Evolutionary conservation across 176 grass and related monocot genomes (phyloP), one percentile per base, ranked within the genome.

Genomic region (Phragmites australis): DNA sequence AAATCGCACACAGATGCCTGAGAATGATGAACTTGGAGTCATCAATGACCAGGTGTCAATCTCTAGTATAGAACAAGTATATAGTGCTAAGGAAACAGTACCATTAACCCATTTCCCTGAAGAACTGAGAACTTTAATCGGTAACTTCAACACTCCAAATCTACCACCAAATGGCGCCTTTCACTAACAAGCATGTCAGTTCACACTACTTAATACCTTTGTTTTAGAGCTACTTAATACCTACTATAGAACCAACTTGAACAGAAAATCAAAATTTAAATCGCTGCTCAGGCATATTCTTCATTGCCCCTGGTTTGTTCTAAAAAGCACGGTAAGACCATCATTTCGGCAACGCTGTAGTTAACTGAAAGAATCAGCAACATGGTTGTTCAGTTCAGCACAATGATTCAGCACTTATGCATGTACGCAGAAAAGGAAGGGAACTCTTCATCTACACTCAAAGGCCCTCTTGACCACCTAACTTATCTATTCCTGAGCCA

Each of bases 381-480:
- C 34, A 76, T 57, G 70, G 46, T n/a, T 70, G 82, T 59, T 75
- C 75, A 62, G 81, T 22, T 15, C 61, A 84, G 52, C 76, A 69
- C 32, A 80, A 85, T 81, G 71, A 89, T 81, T 81, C 77, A 71
- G 1, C 55, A 34, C 37, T 14, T 29, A 53, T 57, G 39, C 50
- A 66, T 81, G 13, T 54, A 70, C 7, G 43, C 41, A 75, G 6
- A 54, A 67, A 81, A 57, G 37, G 22, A 63, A 54, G 6, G 61
- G 32, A 46, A 70, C 57, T 48, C 82, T 85, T 82, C 77, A 85
- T 12, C 65, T 21, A 50, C 71, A 84, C 77, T 85, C 82, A 81
- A 81, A 89, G 82, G 49, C 64, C 65, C 43, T 1, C 62, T 44
- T 74, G 49, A 41, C 6, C 59, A 84, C 68, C 86, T 26, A 88